Conservation (phyloP, 2,329 filamentous ascomycete genomes). For the Pseudocercospora crystallina region DNA sequence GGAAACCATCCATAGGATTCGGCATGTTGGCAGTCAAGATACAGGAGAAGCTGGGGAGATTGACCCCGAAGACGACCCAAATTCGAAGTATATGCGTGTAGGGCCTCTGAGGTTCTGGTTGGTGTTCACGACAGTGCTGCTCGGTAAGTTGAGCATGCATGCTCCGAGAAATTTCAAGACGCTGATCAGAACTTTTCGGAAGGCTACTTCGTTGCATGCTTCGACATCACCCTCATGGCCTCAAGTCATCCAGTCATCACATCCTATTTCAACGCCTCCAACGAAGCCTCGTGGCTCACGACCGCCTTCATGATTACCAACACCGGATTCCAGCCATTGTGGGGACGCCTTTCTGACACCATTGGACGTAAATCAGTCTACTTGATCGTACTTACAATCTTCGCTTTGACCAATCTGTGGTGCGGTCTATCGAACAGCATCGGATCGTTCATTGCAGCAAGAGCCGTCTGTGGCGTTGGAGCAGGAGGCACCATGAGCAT, state of each 20-base stretch:
- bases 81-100: conserved; percentile 18
- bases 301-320: conserved; percentile 76
- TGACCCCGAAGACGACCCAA: conserved; percentile 1
- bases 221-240: conserved; percentile 80
- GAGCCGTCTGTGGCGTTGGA: conserved; percentile 70
- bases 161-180: background rate
- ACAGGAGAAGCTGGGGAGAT: background rate
- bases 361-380: conserved; percentile 54
- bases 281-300: conserved; percentile 79
- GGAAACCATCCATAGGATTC: too few relatives aligned
- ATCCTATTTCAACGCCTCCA: conserved; percentile 75
- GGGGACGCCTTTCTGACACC: conserved; percentile 72
- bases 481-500: conserved; percentile 70
- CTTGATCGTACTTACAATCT: conserved; percentile 62
- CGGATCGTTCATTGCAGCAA: conserved; percentile 67
- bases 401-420: conserved; percentile 65
- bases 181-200: background rate
- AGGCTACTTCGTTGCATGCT: conserved; percentile 48
- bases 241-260: conserved; percentile 58
- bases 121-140: conserved; percentile 12
- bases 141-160: too few relatives aligned
- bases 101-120: conserved; percentile 13
- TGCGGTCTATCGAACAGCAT: conserved; percentile 68
- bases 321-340: conserved; percentile 72
- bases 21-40: too few relatives aligned